Evolutionary conservation across 139 green algal genomes (phyloP).

Genomic region (Chlorella sorokiniana): DNA sequence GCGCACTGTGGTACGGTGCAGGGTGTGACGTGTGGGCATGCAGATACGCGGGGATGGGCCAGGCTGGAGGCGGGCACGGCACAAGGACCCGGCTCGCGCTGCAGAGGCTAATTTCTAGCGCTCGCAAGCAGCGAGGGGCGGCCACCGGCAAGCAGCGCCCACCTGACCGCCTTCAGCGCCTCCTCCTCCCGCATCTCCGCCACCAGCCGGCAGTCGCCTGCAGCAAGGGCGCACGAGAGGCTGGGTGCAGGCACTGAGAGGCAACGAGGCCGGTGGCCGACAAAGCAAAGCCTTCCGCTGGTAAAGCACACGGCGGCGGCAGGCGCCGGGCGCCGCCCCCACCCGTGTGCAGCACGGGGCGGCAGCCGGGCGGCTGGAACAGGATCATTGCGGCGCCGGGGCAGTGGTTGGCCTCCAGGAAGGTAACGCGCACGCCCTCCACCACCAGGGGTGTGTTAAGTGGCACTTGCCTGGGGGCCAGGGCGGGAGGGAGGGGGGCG

Average conservation of each 20-base stretch:
- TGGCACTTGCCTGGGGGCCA: not conserved
- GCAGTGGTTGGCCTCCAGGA: conserved; percentile 95
- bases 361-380: conserved; percentile 54
- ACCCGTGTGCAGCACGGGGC: conserved; percentile 87
- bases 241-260: not conserved
- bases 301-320: too few relatives aligned
- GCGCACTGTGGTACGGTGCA: too few relatives aligned
- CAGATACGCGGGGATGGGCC: too few relatives aligned
- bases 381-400: conserved; percentile 79
- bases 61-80: too few relatives aligned
- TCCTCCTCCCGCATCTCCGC: conserved; percentile 61
- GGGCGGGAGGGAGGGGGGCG: not conserved
- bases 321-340: not conserved
- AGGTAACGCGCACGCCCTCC: conserved; percentile 76
- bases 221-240: not conserved
- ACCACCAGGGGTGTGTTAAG: conserved; percentile 48
- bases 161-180: conserved; percentile 55
- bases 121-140: too few relatives aligned
- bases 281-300: too few relatives aligned
- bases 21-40: too few relatives aligned
- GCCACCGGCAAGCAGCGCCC: not conserved
- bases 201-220: conserved; percentile 76
- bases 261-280: too few relatives aligned
- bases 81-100: too few relatives aligned
- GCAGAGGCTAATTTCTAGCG: too few relatives aligned